Percentiles rank a stretch among this genome's conserved stretches.
These are phyloP conservation scores for Hansfordia pulvinata DNA, from an alignment of 2,329 filamentous ascomycete species.

Conservation along the genomic window DNA sequence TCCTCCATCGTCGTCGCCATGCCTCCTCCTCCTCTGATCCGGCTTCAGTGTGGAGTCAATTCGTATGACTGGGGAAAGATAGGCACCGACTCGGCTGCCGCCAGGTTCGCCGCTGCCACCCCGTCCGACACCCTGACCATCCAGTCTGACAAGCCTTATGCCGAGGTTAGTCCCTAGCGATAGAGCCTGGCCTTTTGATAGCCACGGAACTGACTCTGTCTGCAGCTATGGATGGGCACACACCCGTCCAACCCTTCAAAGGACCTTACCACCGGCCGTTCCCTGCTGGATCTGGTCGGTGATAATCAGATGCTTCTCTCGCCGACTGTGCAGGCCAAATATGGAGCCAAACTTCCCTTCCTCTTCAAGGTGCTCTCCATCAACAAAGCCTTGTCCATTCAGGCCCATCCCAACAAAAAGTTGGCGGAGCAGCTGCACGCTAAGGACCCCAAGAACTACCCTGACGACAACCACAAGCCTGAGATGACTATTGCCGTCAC, in stretches of 20 bases:
- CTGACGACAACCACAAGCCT: conserved; percentile 98
- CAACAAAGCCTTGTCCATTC: conserved; percentile 89
- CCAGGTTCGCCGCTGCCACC: conserved; percentile 79
- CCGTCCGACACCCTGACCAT: conserved; percentile 62
- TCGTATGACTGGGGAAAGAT: conserved; percentile 99
- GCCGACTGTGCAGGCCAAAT: conserved; percentile 56
- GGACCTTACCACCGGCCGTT: conserved; percentile 70
- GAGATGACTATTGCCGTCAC: conserved; percentile 99
- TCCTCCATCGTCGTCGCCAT: conserved; percentile 4
- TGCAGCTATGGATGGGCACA: conserved; percentile 95
- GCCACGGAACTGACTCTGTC: conserved; percentile 3
- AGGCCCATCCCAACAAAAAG: conserved; percentile 93
- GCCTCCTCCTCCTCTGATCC: conserved; percentile 69
- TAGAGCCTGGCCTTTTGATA: neutral
- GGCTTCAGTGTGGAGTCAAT: conserved; percentile 85
- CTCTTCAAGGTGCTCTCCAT: conserved; percentile 97
- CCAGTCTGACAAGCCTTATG: conserved; percentile 80
- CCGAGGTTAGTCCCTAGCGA: conserved; percentile 51
- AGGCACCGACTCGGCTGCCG: conserved; percentile 75
- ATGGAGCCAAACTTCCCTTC: conserved; percentile 77
- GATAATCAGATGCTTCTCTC: conserved; percentile 79
- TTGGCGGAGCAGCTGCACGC: conserved; percentile 80
- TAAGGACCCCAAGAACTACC: conserved; percentile 84
- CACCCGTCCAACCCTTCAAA: conserved; percentile 93
- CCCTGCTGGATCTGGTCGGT: conserved; percentile 74